Conservation (phyloP, 495 filamentous ascomycete species). For the Oidiodendron maius region DNA sequence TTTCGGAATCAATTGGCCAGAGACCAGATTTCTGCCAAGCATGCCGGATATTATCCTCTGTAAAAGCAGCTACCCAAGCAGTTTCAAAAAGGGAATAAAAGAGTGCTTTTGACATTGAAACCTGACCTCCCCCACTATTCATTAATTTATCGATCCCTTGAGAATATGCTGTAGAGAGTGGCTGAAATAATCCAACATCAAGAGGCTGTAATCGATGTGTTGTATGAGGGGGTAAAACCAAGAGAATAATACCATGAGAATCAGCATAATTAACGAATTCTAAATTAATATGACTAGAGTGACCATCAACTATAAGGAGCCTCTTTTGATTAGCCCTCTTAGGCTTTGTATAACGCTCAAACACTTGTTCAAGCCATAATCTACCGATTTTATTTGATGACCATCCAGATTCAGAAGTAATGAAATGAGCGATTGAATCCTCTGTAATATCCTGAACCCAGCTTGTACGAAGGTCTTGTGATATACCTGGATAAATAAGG, state of each 20-base stretch:
- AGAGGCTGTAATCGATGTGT: conserved; percentile 12
- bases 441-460: conserved; percentile 1
- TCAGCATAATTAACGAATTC: conserved; percentile 3
- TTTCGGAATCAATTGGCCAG: not conserved
- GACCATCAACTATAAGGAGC: conserved; percentile 10
- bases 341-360: conserved; percentile 6
- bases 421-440: not conserved
- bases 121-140: not conserved
- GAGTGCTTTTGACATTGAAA: not conserved
- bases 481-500: conserved; percentile 7
- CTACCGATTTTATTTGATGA: not conserved
- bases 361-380: conserved; percentile 1
- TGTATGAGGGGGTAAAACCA: conserved; percentile 10
- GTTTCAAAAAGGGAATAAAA: not conserved
- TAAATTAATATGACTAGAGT: conserved; percentile 16
- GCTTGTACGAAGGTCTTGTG: not conserved
- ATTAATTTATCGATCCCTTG: not conserved
- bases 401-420: not conserved
- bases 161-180: conserved; percentile 3
- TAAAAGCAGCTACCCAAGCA: not conserved
- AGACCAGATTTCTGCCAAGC: not conserved
- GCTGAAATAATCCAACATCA: conserved; percentile 11
- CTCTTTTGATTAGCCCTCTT: not conserved
- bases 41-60: not conserved
- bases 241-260: conserved; percentile 4